Evolutionary conservation across 169 alveolate species (phyloP), one percentile per base, ranked within the genome.

Genomic region (Plasmodium falciparum): DNA sequence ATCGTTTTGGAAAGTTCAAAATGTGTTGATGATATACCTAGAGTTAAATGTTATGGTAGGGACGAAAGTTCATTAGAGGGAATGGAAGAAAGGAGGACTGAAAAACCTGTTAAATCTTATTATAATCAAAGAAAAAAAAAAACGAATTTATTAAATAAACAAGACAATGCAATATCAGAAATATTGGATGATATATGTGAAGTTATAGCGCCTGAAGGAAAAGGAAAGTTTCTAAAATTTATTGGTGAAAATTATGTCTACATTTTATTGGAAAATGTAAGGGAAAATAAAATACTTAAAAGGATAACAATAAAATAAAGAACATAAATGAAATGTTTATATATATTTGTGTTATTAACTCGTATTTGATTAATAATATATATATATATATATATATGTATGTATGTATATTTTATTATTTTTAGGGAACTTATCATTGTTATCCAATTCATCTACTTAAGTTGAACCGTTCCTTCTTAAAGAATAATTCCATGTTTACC

Each of bases 241-340:
- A 86, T 86, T 50, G 88, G 92, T 12, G 92, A 73, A 26, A 73
- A 86, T 86, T 86, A 72, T 39, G 92, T 70, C 47, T 86, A 86
- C 66, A 75, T 86, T 56, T 45, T 86, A 63, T 65, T 86, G 66
- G 92, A 86, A 72, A 67, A 86, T 73, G 89, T 78, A 39, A 66
- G 50, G 24, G 63, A 74, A 43, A 20, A 54, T 15, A 54, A 54
- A 54, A 50, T 50, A 13, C 15, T 3, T 50, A 1, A 50, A 12
- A 50, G 61, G 15, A 50, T 50, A 50, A 50, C 15, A 50, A 13
- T 50, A 50, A n/a, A 52, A 52, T 3, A 54, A 54, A 54, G 20
- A n/a, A 54, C 20, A n/a, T 17, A 61, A 61, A 20, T 17, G 24
- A 61, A 61, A 61, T 17, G 33, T 61, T 9, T 20, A 20, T 61